A percentile compares a stretch with the other conserved stretches of the same genome.
Evolutionary conservation across 306 rosid species (phyloP).

Genomic region (Castanospermum australe): DNA sequence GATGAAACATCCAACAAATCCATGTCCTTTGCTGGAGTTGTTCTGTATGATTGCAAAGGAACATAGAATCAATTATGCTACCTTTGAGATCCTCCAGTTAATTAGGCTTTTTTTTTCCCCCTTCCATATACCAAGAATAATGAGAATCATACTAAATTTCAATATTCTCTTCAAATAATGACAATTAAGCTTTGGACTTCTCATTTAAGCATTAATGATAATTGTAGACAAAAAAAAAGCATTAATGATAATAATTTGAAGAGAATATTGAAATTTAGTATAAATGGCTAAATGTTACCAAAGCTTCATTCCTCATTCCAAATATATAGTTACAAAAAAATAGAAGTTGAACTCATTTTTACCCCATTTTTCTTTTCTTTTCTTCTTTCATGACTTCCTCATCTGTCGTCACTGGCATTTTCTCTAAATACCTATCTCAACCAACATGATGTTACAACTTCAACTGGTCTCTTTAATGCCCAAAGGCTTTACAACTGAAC

Average conservation of each 20-base stretch:
- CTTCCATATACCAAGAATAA: no score
- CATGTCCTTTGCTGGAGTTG: no score
- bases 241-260: neutral
- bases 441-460: neutral
- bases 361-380: no score
- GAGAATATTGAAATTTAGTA: neutral
- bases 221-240: neutral
- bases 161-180: neutral
- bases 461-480: neutral
- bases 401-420: neutral
- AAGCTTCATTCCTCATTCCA: neutral
- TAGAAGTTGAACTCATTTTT: no score
- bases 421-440: conserved; percentile 15
- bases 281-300: neutral
- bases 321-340: neutral
- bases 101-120: no score
- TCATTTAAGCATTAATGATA: neutral
- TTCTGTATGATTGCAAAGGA: no score
- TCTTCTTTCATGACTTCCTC: neutral
- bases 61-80: no score
- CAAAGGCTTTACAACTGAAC: neutral
- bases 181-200: neutral
- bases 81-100: no score
- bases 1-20: no score
- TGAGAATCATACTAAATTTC: no score